phyloP scores from a whole-genome alignment of 1,284 basidiomycete genomes.

The Kwoniella shivajii region DNA sequence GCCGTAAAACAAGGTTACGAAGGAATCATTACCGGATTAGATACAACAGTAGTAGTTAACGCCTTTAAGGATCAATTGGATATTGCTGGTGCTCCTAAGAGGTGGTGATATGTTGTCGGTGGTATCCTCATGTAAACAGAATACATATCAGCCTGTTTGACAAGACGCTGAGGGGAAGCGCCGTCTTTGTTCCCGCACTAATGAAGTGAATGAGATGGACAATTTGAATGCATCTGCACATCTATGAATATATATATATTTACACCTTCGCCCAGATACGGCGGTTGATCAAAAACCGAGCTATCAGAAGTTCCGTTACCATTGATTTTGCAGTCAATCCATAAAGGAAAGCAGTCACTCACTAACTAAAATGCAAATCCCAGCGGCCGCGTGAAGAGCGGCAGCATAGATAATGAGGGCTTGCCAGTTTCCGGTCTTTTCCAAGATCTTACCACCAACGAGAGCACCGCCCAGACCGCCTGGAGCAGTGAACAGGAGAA shows the following conservation, averaged over 20 bases:
- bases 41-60: constrained; percentile 9
- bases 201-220: too few relatives aligned
- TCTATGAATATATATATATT: neutral
- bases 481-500: constrained; percentile 10
- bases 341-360: neutral
- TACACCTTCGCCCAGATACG: neutral
- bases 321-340: neutral
- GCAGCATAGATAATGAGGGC: constrained; percentile 14
- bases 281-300: neutral
- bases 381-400: constrained; percentile 8
- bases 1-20: constrained; percentile 17
- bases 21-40: constrained; percentile 13
- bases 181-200: too few relatives aligned
- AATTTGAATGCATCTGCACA: neutral
- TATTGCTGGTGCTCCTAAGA: constrained; percentile 7
- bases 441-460: constrained; percentile 11
- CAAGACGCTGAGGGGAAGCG: too few relatives aligned
- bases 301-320: too few relatives aligned
- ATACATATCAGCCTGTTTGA: too few relatives aligned
- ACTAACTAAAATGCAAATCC: constrained; percentile 3
- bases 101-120: constrained; percentile 16
- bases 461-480: constrained; percentile 13
- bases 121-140: too few relatives aligned
- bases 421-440: constrained; percentile 15
- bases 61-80: constrained; percentile 8